Evolutionary conservation across 1,284 basidiomycete genomes (phyloP), one percentile per base, ranked within the genome.

Genomic region (Phellinidium pouzarii): DNA sequence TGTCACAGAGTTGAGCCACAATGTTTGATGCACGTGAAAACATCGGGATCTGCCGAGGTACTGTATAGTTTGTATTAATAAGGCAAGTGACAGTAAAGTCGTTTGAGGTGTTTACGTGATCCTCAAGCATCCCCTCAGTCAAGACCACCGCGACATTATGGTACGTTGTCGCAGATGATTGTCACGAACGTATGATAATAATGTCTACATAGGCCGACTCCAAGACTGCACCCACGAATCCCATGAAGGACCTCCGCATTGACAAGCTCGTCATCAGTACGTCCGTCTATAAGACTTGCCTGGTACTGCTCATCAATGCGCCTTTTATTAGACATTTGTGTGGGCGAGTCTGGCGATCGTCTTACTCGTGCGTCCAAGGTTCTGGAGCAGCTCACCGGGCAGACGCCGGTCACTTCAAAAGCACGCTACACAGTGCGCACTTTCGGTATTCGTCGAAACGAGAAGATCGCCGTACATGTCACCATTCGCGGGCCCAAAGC

Each of bases 261-360:
- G 94, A 97, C 78, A 98, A 99, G 83, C 88, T 99, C 71, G 94
- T 98, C 77, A 94, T 99, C 83, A 99, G 92, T 95, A 72, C 66
- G 91, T 89, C 20, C 34, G 57, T 50, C 42, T 41, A 51, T 44
- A 12, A 14, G n/a, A 23, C 31, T 29, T 9, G 47, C 48, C 4
- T 54, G 17, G 22, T 19, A 36, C 36, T 3, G 27, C 44, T 38
- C 41, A 9, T 45, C 36, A 48, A 44, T 53, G 38, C 51, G 37
- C 17, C 25, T 17, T 40, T 34, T 51, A 11, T 25, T 60, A 95
- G 93, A 99, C 87, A 99, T 99, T 76, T 98, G 94, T 65, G 96
- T 99, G 66, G 95, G 96, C 71, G 95, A 98, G 80, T 97, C 94
- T 65, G 95, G 95, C 78, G 95, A 99, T 84, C 85, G 95, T 72